These are phyloP conservation scores for Escallonia rubra DNA, from an alignment of 129 eudicot genomes.

Conservation along the genomic window DNA sequence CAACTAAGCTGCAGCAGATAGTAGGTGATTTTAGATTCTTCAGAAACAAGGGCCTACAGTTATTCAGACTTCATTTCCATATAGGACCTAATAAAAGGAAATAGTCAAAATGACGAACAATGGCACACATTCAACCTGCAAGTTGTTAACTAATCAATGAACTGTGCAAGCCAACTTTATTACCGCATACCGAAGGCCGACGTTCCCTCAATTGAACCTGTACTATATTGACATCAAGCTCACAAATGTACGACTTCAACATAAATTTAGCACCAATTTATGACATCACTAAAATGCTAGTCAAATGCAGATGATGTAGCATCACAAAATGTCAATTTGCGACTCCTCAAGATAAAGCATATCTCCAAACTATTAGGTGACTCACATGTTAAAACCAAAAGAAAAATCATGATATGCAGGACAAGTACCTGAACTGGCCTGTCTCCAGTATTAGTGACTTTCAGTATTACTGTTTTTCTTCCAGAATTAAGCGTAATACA, in stretches of 20 bases:
- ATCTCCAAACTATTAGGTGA: too few relatives aligned
- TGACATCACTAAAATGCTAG: not conserved
- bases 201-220: not conserved
- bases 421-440: slow-evolving; percentile 83
- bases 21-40: not conserved
- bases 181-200: not conserved
- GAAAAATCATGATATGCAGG: not conserved
- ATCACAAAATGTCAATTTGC: not conserved
- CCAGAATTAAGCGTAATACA: slow-evolving; percentile 57
- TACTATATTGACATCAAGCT: not conserved
- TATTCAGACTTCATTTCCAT: not conserved
- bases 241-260: not conserved
- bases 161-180: not conserved
- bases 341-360: too few relatives aligned
- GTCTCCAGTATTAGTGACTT: slow-evolving; percentile 82
- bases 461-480: slow-evolving; percentile 64
- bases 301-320: not conserved
- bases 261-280: not conserved
- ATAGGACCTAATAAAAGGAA: not conserved
- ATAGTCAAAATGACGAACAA: not conserved
- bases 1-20: not conserved
- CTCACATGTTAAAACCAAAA: too few relatives aligned
- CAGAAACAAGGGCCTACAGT: not conserved
- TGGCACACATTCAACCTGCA: not conserved
- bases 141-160: not conserved